Evolutionary conservation across 768 basidiomycete species (phyloP), one percentile per base, ranked within the genome.

Genomic region (Multifurca ochricompacta): DNA sequence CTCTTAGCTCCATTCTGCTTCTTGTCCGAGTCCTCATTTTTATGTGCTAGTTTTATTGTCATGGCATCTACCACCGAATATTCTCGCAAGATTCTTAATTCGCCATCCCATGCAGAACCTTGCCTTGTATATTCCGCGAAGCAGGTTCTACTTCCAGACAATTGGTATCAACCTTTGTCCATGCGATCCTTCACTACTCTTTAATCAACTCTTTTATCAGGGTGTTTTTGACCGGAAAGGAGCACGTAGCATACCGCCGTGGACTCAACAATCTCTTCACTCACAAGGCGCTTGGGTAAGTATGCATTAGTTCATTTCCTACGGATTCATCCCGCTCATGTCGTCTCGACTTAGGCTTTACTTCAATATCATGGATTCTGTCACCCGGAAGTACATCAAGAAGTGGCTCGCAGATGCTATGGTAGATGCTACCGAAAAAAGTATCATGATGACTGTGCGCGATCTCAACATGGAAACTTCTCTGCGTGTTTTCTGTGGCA

Each of bases 391-490:
- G 58, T 83, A 91, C 70, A 78, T 94, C 61, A 67, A 69, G 37
- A 59, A 70, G 60, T 98, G 95, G 95, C 77, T 91, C 51, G 70
- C 69, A 14, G 74, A 76, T 28, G 73, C 78, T 21, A 72, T 74
- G 25, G 69, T 73, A 53, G 74, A 78, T 47, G 60, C 78, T 13
- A 66, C 73, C 35, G 70, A 76, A 11, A 71, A 77, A 60, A 71
- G 82, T 4, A 83, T 87, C 69, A 95, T 96, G 93, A 83, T 85
- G 83, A 79, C 76, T n/a, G 85, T 91, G 63, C 89, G 96, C 57
- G 81, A 86, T 65, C 74, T 96, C 59, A 98, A 98, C 74, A 98
- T 99, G 94, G 87, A 93, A 59, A 93, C 92, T 4, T 97, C 94
- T 2, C 83, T 99, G 34, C 82, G 84, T 49, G 95, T 98, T 51